Evolutionary conservation across 208 protist genomes (phyloP).

Genomic region (Strigomonas oncopelti): DNA sequence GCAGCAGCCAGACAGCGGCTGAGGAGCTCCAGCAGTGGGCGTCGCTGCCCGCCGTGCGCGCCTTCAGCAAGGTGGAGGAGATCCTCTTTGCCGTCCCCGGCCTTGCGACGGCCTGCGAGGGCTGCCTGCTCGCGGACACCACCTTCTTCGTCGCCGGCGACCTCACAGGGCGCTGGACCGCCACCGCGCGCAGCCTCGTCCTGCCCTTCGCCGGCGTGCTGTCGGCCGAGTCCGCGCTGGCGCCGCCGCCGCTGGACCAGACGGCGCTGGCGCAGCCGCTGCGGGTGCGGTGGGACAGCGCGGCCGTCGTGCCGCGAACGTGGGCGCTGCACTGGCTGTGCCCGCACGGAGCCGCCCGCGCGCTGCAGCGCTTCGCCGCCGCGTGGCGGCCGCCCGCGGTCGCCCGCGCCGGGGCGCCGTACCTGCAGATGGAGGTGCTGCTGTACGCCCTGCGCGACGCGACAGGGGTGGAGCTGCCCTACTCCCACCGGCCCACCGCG

Average conservation of each 20-base stretch:
- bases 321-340: conserved; percentile 68
- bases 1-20: background rate
- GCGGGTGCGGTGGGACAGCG: conserved; percentile 46
- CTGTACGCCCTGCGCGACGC: conserved; percentile 61
- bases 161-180: conserved; percentile 56
- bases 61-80: conserved; percentile 81
- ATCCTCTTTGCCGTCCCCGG: conserved; percentile 87
- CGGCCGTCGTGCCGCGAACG: conserved; percentile 29
- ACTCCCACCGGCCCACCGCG: conserved; percentile 44
- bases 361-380: conserved; percentile 26
- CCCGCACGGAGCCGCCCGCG: conserved; percentile 38
- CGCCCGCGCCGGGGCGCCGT: conserved; percentile 9
- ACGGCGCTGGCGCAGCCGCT: conserved; percentile 38
- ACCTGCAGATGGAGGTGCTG: conserved; percentile 55
- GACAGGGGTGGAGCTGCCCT: conserved; percentile 41
- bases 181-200: background rate
- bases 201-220: conserved; percentile 10
- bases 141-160: conserved; percentile 84
- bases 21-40: background rate
- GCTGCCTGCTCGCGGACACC: conserved; percentile 84
- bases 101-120: conserved; percentile 77
- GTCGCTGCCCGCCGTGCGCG: conserved; percentile 46
- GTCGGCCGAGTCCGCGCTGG: conserved; percentile 7
- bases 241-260: conserved; percentile 25
- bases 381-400: conserved; percentile 18